Conservation (phyloP, 2,329 filamentous ascomycete species). For the Aureobasidium sp. region DNA sequence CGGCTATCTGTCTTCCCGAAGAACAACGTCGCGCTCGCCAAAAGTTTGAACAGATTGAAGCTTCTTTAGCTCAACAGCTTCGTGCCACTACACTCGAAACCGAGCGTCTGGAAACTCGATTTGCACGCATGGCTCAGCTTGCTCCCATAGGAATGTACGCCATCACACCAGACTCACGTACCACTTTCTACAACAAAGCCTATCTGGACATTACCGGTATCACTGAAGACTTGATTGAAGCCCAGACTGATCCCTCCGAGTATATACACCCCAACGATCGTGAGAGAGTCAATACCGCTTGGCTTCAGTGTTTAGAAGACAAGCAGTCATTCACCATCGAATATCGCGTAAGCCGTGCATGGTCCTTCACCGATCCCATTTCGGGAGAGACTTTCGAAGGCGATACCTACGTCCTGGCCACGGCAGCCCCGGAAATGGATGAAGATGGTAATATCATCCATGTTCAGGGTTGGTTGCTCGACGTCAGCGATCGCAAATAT, state of each 20-base stretch:
- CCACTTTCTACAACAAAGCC: slow-evolving; percentile 32
- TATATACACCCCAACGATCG: slow-evolving; percentile 24
- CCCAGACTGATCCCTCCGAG: neutral
- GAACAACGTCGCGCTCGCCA: slow-evolving; percentile 24
- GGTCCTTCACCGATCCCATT: slow-evolving; percentile 22
- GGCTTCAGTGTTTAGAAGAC: slow-evolving; percentile 23
- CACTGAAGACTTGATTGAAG: slow-evolving; percentile 14
- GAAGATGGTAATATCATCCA: slow-evolving; percentile 20
- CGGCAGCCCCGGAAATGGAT: slow-evolving; percentile 24
- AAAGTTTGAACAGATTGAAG: slow-evolving; percentile 28
- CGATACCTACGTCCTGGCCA: slow-evolving; percentile 25
- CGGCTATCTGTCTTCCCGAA: slow-evolving; percentile 16
- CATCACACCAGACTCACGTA: slow-evolving; percentile 25
- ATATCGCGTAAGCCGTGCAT: slow-evolving; percentile 28
- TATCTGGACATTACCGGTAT: slow-evolving; percentile 29
- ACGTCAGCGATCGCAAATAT: slow-evolving; percentile 27
- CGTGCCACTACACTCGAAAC: slow-evolving; percentile 23
- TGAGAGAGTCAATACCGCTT: slow-evolving; percentile 23
- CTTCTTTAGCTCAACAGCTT: slow-evolving; percentile 28
- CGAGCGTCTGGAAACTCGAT: slow-evolving; percentile 28
- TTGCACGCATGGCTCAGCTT: slow-evolving; percentile 30
- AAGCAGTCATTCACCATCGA: slow-evolving; percentile 29
- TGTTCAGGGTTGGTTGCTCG: slow-evolving; percentile 26
- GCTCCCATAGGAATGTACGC: slow-evolving; percentile 34
- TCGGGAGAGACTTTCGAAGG: slow-evolving; percentile 19